Evolutionary conservation across 768 basidiomycete genomes (phyloP), one percentile per base, ranked within the genome.

Genomic region (Psilocybe cyanescens): DNA sequence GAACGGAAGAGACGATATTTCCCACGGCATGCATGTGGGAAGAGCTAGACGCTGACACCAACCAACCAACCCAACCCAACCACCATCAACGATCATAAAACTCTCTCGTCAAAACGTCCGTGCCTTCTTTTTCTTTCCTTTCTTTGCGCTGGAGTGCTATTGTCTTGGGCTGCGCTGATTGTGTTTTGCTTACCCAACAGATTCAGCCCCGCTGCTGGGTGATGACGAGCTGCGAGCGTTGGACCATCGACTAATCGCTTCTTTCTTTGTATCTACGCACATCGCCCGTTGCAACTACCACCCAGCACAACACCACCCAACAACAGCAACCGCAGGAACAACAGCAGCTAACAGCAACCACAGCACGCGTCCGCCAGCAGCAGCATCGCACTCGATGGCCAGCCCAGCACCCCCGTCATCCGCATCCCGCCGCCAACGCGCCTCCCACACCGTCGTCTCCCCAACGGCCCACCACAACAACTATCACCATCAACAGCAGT

Each of bases 391-490:
- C 41, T 44, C 8, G 41, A 44, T 44, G 41, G 41, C 41, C 7
- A 44, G 41, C 14, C 61, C 58, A 55, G 59, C 59, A 29, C 61
- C 57, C 24, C 62, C 61, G 8, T 55, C 65, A 8, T 58, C 67
- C 51, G 62, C 65, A 2, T 59, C 64, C 58, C 71, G 71, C 29
- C 86, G 84, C 67, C 85, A 89, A 71, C 84, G 91, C 53, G 90
- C 91, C 6, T 92, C 91, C 1, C 91, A 92, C 68, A 83, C 82
- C 28, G 87, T 90, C 56, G 81, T 86, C 45, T 86, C 89, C 4
- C 64, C 72, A 3, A 68, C 68, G 63, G 75, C 78, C 59, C 41
- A 68, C 66, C 70, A 68, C n/a, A 71, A 74, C 45, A 69, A 66
- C 73, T 57, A 70, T 3, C n/a, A 57, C 67, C 75, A 78, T 65